Evolutionary conservation across 164 flowering plant species (phyloP).

Genomic region (Aristolochia contorta): DNA sequence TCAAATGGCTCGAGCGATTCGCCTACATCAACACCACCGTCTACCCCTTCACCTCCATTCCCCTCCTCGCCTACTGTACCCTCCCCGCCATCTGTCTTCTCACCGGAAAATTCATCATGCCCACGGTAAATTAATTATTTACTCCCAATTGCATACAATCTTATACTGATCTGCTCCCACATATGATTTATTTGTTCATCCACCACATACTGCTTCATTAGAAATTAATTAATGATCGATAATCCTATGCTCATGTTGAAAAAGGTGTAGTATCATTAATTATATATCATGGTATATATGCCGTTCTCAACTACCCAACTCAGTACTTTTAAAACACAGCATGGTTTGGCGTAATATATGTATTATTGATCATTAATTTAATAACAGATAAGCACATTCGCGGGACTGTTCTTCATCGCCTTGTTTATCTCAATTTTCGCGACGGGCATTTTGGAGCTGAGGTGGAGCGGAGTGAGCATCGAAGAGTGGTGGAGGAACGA

Average conservation of each 20-base stretch:
- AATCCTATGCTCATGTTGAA: too few relatives aligned
- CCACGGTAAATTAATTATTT: slow-evolving; percentile 47
- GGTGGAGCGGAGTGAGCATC: slow-evolving; percentile 88
- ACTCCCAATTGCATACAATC: too few relatives aligned
- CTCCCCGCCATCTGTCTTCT: slow-evolving; percentile 93
- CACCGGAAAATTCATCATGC: slow-evolving; percentile 91
- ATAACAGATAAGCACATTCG: slow-evolving; percentile 86
- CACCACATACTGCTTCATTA: too few relatives aligned
- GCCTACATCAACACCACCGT: slow-evolving; percentile 84
- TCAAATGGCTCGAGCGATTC: slow-evolving; percentile 79
- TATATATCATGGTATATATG: too few relatives aligned
- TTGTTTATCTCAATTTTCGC: slow-evolving; percentile 71
- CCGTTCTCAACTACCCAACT: too few relatives aligned
- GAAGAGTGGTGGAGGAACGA: slow-evolving; percentile 95
- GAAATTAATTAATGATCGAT: too few relatives aligned
- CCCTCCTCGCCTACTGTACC: slow-evolving; percentile 77
- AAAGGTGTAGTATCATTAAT: too few relatives aligned
- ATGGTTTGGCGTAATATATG: too few relatives aligned
- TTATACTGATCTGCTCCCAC: background rate
- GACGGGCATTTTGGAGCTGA: slow-evolving; percentile 79
- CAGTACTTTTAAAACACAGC: too few relatives aligned
- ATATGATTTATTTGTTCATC: too few relatives aligned
- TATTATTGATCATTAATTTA: too few relatives aligned
- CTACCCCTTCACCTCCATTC: slow-evolving; percentile 80
- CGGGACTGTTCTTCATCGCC: slow-evolving; percentile 71